Evolutionary conservation across 2,329 filamentous ascomycete species (phyloP).

Genomic region (Periconia macrospinosa): DNA sequence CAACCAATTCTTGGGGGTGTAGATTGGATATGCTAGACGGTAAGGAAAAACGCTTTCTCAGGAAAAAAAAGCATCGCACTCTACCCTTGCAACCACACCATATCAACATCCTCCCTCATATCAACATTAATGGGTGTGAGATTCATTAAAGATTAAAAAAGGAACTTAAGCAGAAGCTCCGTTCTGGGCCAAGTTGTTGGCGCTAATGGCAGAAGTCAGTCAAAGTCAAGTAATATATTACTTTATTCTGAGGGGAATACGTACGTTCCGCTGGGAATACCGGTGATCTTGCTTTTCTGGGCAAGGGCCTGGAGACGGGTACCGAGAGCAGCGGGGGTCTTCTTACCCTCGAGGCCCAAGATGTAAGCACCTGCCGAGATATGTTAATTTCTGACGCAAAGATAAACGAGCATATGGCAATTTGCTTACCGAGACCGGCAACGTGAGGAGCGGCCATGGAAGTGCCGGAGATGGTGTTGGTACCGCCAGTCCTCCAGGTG

Average conservation of each 20-base stretch:
- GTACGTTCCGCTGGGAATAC: constrained; percentile 47
- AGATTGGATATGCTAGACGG: neutral
- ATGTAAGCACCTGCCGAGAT: constrained; percentile 57
- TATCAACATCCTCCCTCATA: neutral
- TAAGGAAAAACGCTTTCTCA: neutral
- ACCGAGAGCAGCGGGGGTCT: constrained; percentile 53
- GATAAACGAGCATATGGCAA: neutral
- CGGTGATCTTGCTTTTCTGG: constrained; percentile 46
- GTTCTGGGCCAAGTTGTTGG: constrained; percentile 61
- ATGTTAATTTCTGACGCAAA: neutral
- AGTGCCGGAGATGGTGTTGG: constrained; percentile 60
- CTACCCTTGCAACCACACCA: neutral
- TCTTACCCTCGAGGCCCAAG: constrained; percentile 54
- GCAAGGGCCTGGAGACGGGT: constrained; percentile 50
- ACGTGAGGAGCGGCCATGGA: constrained; percentile 72
- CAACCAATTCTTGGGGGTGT: neutral
- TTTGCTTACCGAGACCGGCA: constrained; percentile 60
- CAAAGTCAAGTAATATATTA: too few relatives aligned
- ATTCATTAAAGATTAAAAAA: constrained; percentile 15
- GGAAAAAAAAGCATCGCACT: neutral
- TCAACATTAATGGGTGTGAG: neutral
- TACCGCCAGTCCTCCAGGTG: constrained; percentile 49
- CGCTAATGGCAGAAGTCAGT: neutral
- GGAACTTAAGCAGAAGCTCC: constrained; percentile 26
- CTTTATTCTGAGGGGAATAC: too few relatives aligned